Percentiles rank a stretch among this genome's conserved stretches.
These are phyloP conservation scores for Sphagnurus paluster DNA, from an alignment of 1,284 basidiomycete genomes.

Conservation along the genomic window DNA sequence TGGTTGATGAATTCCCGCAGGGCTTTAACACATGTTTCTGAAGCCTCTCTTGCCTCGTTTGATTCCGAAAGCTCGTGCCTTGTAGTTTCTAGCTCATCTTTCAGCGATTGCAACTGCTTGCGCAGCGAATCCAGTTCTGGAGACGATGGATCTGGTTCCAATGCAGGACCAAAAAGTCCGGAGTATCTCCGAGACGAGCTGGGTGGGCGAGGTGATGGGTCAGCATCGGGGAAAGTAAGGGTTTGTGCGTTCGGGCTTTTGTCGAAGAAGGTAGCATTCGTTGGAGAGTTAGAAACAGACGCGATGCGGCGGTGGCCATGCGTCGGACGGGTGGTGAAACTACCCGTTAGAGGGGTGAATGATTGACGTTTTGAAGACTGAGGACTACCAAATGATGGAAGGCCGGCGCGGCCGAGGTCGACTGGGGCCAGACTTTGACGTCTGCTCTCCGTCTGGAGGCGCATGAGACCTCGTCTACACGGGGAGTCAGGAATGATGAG, in stretches of 20 bases:
- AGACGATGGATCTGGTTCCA: no score
- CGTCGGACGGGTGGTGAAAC: constrained; percentile 36
- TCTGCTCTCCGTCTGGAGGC: constrained; percentile 82
- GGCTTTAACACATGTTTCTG: constrained; percentile 82
- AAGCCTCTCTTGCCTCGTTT: constrained; percentile 82
- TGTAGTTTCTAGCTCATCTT: constrained; percentile 61
- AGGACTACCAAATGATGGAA: constrained; percentile 37
- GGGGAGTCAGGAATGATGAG: constrained; percentile 1
- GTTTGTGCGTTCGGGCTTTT: constrained; percentile 33
- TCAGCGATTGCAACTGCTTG: constrained; percentile 59
- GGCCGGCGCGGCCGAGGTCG: constrained; percentile 54
- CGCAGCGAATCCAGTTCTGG: constrained; percentile 62
- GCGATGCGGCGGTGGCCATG: constrained; percentile 61
- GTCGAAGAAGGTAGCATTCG: constrained; percentile 29
- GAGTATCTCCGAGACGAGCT: constrained; percentile 47
- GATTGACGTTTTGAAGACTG: constrained; percentile 67
- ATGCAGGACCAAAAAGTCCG: constrained; percentile 54
- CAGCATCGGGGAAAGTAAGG: constrained; percentile 28
- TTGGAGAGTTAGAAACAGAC: constrained; percentile 59
- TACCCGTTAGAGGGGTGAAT: constrained; percentile 67
- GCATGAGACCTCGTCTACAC: constrained; percentile 80
- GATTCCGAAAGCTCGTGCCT: constrained; percentile 72
- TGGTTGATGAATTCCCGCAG: constrained; percentile 85
- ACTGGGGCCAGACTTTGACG: constrained; percentile 54
- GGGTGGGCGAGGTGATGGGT: constrained; percentile 25